Evolutionary conservation across 208 protist species (phyloP).

Genomic region (Leishmania major): DNA sequence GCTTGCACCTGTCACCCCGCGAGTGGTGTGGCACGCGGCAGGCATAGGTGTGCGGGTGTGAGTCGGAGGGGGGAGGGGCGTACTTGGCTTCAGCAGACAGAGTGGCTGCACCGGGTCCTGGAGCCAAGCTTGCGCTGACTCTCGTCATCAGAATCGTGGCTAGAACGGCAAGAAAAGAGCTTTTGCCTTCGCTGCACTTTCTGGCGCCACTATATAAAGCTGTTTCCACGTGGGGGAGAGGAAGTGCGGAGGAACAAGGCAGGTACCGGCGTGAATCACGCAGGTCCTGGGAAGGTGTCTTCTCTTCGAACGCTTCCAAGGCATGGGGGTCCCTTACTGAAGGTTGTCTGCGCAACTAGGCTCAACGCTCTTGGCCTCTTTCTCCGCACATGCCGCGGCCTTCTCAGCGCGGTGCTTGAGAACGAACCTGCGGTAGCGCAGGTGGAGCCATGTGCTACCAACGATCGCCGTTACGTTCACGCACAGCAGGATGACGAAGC

Average conservation of each 20-base stretch:
- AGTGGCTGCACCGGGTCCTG: not conserved
- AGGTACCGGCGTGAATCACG: too few relatives aligned
- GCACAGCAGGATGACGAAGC: conserved; percentile 50
- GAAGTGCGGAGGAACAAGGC: not conserved
- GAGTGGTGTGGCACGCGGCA: not conserved
- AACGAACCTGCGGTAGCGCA: conserved; percentile 56
- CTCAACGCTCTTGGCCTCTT: not conserved
- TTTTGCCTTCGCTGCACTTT: not conserved
- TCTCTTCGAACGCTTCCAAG: not conserved
- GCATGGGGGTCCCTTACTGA: not conserved
- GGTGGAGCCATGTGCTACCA: conserved; percentile 41
- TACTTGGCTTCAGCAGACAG: not conserved
- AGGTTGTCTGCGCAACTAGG: not conserved
- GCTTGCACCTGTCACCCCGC: not conserved
- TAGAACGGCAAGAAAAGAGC: not conserved
- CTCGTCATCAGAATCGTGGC: not conserved
- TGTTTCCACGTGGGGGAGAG: not conserved
- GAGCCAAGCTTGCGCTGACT: too few relatives aligned
- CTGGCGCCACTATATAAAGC: not conserved
- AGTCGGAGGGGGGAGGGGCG: too few relatives aligned
- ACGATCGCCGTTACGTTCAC: conserved; percentile 52
- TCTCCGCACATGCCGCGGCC: not conserved
- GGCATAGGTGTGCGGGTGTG: not conserved
- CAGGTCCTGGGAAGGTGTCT: not conserved
- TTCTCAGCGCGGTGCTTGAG: conserved; percentile 23